Conservation (phyloP, 2,329 filamentous ascomycete species). For the Penicillium sp. region DNA sequence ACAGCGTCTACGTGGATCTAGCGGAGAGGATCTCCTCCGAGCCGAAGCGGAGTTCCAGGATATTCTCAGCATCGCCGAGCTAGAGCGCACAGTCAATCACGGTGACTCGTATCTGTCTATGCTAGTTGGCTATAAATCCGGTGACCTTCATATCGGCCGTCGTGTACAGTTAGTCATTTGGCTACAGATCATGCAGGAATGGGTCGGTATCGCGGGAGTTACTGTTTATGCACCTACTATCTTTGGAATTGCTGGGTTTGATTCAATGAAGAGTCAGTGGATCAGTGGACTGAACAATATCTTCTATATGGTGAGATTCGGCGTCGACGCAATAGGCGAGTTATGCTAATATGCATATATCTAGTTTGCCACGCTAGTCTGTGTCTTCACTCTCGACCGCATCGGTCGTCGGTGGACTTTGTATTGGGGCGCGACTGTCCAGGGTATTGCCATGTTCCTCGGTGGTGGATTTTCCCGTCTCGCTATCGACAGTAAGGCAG, state of each 20-base stretch:
- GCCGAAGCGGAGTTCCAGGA: slow-evolving; percentile 60
- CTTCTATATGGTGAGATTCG: slow-evolving; percentile 45
- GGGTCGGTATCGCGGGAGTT: slow-evolving; percentile 61
- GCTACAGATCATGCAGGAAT: slow-evolving; percentile 63
- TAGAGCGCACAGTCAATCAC: slow-evolving; percentile 50
- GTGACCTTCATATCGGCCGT: slow-evolving; percentile 56
- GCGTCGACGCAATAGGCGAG: background rate
- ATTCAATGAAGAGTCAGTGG: slow-evolving; percentile 54
- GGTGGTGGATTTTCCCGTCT: slow-evolving; percentile 55
- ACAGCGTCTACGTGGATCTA: slow-evolving; percentile 53
- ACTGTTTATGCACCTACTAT: slow-evolving; percentile 53
- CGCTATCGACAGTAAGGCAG: slow-evolving; percentile 43
- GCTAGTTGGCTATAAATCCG: slow-evolving; percentile 58
- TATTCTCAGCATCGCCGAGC: slow-evolving; percentile 54
- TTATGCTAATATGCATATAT: background rate
- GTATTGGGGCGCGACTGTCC: slow-evolving; percentile 58
- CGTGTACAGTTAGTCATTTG: slow-evolving; percentile 62
- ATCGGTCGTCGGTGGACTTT: slow-evolving; percentile 62
- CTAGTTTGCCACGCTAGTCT: slow-evolving; percentile 57
- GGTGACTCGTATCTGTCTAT: slow-evolving; percentile 55
- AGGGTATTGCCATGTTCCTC: slow-evolving; percentile 59
- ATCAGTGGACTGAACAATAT: slow-evolving; percentile 52
- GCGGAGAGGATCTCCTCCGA: slow-evolving; percentile 43
- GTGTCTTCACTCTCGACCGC: slow-evolving; percentile 60
- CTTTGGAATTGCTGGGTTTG: slow-evolving; percentile 60